These are phyloP conservation scores for Claviceps pusilla DNA, from an alignment of 2,329 filamentous ascomycete species.

Conservation along the genomic window DNA sequence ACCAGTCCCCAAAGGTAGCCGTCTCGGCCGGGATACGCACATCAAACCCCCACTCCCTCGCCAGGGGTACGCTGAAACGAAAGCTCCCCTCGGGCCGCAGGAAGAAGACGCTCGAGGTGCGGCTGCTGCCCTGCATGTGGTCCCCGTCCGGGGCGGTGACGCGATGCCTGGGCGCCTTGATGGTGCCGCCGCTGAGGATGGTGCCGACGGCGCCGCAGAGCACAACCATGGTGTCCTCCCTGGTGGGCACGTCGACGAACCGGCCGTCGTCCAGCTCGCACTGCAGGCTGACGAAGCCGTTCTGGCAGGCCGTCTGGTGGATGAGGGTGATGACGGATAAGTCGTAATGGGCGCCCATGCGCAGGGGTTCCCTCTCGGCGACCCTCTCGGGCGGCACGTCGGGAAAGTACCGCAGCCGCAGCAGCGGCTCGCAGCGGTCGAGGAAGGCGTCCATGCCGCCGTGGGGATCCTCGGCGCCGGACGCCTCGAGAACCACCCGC, in stretches of 20 bases:
- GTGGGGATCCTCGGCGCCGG: not conserved
- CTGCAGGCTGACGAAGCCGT: constrained; percentile 1
- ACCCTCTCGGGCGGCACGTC: not conserved
- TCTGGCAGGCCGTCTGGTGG: constrained; percentile 1
- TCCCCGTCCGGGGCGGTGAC: not conserved
- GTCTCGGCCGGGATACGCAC: not conserved
- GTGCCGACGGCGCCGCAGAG: constrained; percentile 1
- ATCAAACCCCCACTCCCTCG: not conserved
- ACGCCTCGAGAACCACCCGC: not conserved
- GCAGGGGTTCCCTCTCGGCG: not conserved
- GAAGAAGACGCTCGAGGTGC: constrained; percentile 1
- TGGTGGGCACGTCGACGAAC: not conserved
- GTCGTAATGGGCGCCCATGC: constrained; percentile 1
- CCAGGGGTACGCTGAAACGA: not conserved
- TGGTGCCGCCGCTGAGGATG: not conserved
- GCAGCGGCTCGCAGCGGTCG: not conserved
- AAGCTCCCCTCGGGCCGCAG: not conserved
- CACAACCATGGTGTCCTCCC: not conserved
- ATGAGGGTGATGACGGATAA: not conserved
- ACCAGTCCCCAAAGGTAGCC: not conserved
- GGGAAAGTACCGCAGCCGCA: not conserved
- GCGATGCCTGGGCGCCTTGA: not conserved
- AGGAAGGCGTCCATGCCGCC: not conserved
- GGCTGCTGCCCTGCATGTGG: not conserved
- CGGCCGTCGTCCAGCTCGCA: not conserved